Evolutionary conservation across 2,329 filamentous ascomycete species (phyloP).

Genomic region (Trichothecium roseum): DNA sequence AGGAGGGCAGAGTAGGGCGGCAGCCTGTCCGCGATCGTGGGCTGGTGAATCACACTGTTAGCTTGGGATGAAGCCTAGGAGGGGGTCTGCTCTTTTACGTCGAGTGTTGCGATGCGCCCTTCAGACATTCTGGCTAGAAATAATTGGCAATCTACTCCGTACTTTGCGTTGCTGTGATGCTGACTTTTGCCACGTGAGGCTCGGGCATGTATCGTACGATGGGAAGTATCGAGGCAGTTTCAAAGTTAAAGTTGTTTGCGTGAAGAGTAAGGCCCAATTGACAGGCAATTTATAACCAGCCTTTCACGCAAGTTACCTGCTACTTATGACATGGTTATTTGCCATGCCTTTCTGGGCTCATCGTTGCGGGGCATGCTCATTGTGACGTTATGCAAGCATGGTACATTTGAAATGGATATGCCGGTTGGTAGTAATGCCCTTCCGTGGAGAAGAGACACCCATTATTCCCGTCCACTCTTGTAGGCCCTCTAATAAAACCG

Average conservation of each 20-base stretch:
- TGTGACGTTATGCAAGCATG: no score
- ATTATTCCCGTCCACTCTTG: background rate
- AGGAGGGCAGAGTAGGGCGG: constrained; percentile 62
- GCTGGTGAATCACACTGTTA: constrained; percentile 32
- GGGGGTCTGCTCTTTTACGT: constrained; percentile 19
- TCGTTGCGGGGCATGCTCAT: no score
- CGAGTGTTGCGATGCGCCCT: constrained; percentile 18
- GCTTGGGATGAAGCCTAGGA: constrained; percentile 1
- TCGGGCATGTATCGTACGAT: no score
- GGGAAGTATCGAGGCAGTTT: no score
- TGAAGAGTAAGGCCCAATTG: background rate
- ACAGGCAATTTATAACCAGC: no score
- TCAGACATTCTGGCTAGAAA: constrained; percentile 1
- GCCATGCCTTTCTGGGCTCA: background rate
- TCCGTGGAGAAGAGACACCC: no score
- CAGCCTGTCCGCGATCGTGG: constrained; percentile 56
- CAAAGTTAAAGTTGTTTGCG: background rate
- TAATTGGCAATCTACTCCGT: no score
- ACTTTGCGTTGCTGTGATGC: no score
- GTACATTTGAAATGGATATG: no score
- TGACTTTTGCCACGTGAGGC: no score
- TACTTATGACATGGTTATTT: background rate
- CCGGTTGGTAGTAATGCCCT: no score
- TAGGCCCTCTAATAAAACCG: background rate
- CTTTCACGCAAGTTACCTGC: no score